Percentiles rank a stretch among this genome's conserved stretches.
Conservation (phyloP, 495 filamentous ascomycete species). For the Trichoderma erinaceum region DNA sequence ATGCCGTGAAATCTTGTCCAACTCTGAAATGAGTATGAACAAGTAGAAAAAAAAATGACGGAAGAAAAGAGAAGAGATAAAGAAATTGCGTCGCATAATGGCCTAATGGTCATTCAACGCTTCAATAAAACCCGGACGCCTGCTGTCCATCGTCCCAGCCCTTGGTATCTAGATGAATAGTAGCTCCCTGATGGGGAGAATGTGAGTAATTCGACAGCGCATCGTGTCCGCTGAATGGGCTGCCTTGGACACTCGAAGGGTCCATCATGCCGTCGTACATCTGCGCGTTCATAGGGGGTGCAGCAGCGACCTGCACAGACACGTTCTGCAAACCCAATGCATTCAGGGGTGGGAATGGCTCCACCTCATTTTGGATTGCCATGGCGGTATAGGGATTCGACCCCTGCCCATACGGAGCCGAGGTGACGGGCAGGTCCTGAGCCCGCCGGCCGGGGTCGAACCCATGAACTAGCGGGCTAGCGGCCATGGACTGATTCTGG, state of each 20-base stretch:
- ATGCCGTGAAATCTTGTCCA: neutral
- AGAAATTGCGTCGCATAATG: neutral
- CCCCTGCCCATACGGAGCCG: constrained; percentile 18
- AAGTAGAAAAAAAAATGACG: constrained; percentile 18
- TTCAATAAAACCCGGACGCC: neutral
- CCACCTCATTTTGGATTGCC: constrained; percentile 23
- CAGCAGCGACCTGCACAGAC: constrained; percentile 29
- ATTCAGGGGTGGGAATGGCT: constrained; percentile 33
- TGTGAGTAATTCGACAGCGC: constrained; percentile 38
- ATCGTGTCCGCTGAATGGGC: constrained; percentile 36
- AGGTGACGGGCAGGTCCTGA: constrained; percentile 22
- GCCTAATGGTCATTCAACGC: neutral
- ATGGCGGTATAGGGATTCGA: constrained; percentile 21
- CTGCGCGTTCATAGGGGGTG: neutral
- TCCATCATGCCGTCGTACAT: constrained; percentile 28
- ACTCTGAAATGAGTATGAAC: constrained; percentile 4
- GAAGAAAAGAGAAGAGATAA: constrained; percentile 23
- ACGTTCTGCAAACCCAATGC: constrained; percentile 24
- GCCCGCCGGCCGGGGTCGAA: constrained; percentile 5
- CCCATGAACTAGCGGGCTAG: constrained; percentile 18
- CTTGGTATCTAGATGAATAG: constrained; percentile 8
- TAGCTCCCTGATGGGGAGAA: constrained; percentile 33
- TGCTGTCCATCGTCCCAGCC: constrained; percentile 10
- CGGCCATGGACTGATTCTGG: constrained; percentile 15
- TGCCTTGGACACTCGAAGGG: constrained; percentile 24